Base-by-base conservation (phyloP, 1,139 yeast species). In the Magnusiomyces paraingens region DNA sequence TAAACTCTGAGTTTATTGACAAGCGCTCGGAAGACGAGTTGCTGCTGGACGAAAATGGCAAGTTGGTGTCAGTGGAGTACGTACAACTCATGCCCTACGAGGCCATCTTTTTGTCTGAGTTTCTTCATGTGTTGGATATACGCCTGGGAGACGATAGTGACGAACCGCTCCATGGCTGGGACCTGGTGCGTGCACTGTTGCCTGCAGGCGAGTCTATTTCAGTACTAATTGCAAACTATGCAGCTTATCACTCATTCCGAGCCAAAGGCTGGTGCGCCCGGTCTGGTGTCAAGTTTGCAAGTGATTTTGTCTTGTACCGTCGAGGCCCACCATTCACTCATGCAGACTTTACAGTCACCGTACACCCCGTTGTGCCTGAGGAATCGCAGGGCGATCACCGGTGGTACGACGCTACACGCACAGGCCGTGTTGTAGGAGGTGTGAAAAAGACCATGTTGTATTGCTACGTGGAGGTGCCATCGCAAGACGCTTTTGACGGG, bases 291-390 rank as follows among this genome's bases (percentile, higher is more conserved):
- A 93, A 93, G 66, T 93, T 93, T 69, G 96, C 97, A 1, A 80
- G 88, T 21, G 95, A 91, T 62, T 84, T 75, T 68, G 72, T 93
- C 18, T 73, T 93, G 6, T 93, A 93, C 67, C 82, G 84, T 55
- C 76, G 93, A 55, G 99, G 99, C 0, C 99, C 99, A 10, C 97
- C 97, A 0, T 90, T 91, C 66, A 81, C 85, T 49, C 99, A 93
- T 67, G 98, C 99, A 0, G 96, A 90, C 63, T 88, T 81, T 67
- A 88, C 94, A 2, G 66, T 74, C 17, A 67, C 79, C 61, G 74
- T 86, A 0, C 60, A 81, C 47, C 75, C 79, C 1, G 68, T 72
- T 39, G 64, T 67, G 47, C 65, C 64, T n/a, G 74, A 74, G 51
- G 86, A 93, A 84, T 74, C 77, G 61, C 83, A 82, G 74, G 73